These are phyloP conservation scores for Cryphonectria naterciae DNA, from an alignment of 2,329 filamentous ascomycete species.

Conservation along the genomic window DNA sequence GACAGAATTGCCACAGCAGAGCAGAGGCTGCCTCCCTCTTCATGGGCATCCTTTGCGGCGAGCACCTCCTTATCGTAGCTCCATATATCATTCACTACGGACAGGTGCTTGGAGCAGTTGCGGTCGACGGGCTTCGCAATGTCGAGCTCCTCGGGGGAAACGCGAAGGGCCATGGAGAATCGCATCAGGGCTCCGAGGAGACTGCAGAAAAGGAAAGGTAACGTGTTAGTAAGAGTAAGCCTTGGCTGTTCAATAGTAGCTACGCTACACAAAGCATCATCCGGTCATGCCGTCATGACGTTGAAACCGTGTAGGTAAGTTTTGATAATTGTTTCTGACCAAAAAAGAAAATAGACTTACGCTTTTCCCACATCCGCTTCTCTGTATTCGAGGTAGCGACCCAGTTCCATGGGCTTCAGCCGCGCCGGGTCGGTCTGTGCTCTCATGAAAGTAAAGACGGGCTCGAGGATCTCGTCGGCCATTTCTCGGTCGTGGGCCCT, in stretches of 20 bases:
- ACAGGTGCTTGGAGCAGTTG: constrained; percentile 44
- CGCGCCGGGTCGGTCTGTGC: constrained; percentile 43
- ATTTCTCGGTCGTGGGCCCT: constrained; percentile 39
- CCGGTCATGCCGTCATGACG: no score
- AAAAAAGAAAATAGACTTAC: constrained; percentile 37
- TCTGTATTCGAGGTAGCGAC: constrained; percentile 43
- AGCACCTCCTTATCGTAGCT: constrained; percentile 45
- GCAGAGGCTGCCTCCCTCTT: constrained; percentile 38
- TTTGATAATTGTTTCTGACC: no score
- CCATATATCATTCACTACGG: constrained; percentile 47
- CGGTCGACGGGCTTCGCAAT: constrained; percentile 36
- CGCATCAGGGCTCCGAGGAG: constrained; percentile 43
- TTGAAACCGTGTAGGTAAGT: no score
- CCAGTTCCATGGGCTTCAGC: constrained; percentile 35
- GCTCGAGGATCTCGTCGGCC: constrained; percentile 43
- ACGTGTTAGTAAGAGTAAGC: no score
- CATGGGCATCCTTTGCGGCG: constrained; percentile 22
- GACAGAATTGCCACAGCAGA: constrained; percentile 39
- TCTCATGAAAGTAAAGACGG: constrained; percentile 45
- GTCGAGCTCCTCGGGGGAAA: constrained; percentile 36
- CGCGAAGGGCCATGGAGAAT: constrained; percentile 40
- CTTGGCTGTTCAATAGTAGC: no score
- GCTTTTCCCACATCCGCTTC: constrained; percentile 45
- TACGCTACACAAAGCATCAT: no score
- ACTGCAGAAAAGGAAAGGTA: constrained; percentile 25